Evolutionary conservation across 1,284 basidiomycete species (phyloP).

Genomic region (Chiua sp.): DNA sequence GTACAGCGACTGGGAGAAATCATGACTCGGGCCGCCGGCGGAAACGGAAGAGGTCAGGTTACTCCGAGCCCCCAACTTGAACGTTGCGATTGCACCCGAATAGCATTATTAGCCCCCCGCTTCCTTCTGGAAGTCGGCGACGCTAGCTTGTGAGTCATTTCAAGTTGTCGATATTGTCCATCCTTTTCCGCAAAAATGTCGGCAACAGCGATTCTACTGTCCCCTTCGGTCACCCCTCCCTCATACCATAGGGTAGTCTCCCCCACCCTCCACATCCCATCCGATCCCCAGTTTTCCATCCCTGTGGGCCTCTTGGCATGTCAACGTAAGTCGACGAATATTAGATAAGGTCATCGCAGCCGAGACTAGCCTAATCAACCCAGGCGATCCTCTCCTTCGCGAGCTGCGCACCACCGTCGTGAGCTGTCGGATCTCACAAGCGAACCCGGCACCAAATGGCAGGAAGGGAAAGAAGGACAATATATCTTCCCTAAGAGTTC

Average conservation of each 20-base stretch:
- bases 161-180: too few relatives aligned
- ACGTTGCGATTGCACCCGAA: too few relatives aligned
- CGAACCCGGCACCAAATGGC: conserved; percentile 42
- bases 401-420: conserved; percentile 61
- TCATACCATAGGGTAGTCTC: conserved; percentile 71
- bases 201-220: conserved; percentile 39
- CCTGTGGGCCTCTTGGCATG: conserved; percentile 77
- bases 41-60: too few relatives aligned
- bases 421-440: conserved; percentile 49
- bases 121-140: too few relatives aligned
- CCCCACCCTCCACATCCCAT: conserved; percentile 57
- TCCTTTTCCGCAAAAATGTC: conserved; percentile 36
- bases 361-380: conserved; percentile 14
- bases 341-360: conserved; percentile 10
- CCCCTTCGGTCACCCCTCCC: conserved; percentile 47
- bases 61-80: too few relatives aligned
- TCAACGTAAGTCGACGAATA: conserved; percentile 55
- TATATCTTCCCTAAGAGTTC: conserved; percentile 48
- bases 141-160: too few relatives aligned
- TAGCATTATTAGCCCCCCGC: too few relatives aligned
- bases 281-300: conserved; percentile 53
- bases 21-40: too few relatives aligned
- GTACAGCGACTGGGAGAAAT: too few relatives aligned
- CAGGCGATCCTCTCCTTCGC: conserved; percentile 70
- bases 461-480: conserved; percentile 52